phyloP scores from a whole-genome alignment of 148 eudicot species.

The Silene latifolia region DNA sequence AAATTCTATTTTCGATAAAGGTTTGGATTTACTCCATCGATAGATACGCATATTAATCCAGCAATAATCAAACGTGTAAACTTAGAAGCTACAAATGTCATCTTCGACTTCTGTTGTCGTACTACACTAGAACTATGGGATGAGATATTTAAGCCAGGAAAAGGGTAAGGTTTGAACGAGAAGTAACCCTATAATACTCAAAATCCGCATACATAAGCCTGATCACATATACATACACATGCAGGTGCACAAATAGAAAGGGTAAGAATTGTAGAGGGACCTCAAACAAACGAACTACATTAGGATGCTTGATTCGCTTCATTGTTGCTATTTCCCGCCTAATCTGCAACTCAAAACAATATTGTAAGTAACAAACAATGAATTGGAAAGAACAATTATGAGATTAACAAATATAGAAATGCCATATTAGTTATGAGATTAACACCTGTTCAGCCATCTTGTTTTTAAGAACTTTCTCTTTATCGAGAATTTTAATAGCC shows the following conservation, averaged over 20 bases:
- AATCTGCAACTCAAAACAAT: conserved; percentile 44
- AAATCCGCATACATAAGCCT: not conserved
- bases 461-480: conserved; percentile 85
- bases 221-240: not conserved
- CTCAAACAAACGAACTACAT: conserved; percentile 82
- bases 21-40: too few relatives aligned
- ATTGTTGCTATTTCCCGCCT: conserved; percentile 89
- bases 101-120: too few relatives aligned
- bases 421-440: conserved; percentile 10
- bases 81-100: too few relatives aligned
- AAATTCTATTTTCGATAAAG: too few relatives aligned
- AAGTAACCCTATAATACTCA: not conserved
- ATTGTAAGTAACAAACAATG: not conserved
- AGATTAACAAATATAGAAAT: not conserved
- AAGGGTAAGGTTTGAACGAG: not conserved
- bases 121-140: too few relatives aligned
- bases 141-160: not conserved
- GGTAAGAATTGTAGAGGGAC: conserved; percentile 34
- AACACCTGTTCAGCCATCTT: conserved; percentile 94
- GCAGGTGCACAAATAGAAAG: not conserved
- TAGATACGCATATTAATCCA: too few relatives aligned
- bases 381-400: too few relatives aligned
- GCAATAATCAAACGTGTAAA: too few relatives aligned
- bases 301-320: conserved; percentile 89
- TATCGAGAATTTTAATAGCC: conserved; percentile 91